Evolutionary conservation across 768 basidiomycete species (phyloP), one percentile per base, ranked within the genome.

Genomic region (Psilocybe cubensis): DNA sequence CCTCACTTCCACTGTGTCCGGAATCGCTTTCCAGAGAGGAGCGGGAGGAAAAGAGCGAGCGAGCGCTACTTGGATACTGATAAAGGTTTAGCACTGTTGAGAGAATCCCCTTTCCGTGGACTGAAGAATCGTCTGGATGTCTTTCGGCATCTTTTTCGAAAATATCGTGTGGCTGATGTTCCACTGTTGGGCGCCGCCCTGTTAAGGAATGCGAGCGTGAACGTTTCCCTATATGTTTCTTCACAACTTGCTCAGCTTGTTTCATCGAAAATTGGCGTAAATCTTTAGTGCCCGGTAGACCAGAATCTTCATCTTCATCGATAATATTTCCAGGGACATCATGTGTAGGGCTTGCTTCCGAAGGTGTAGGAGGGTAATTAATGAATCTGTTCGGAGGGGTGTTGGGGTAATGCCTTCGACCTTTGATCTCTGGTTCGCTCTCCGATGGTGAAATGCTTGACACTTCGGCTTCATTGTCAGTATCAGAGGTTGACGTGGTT

Each of bases 51-150:
- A 35, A 38, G 17, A 27, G 44, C 9, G 64, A 52, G 29, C 17
- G 14, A 52, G 47, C 46, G 29, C 29, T 21, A 18, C 60, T 58
- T 3, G 52, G 51, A 24, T 58, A 48, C 17, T 60, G 61, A 65
- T 91, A 89, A 21, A 91, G 76, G 18, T 86, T 78, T 43, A 92
- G 73, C 38, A 92, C 69, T 1, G 88, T 78, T 2, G 87, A 85
- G 4, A 92, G 76, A 5, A 92, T 82, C 14, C 89, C 87, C 10
- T 77, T 78, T 0, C 75, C 79, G 3, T 68, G 59, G 4, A 62
- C 54, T 9, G 64, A 63, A 49, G 49, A 42, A 7, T 51, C 55
- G 12, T 35, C 57, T 7, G 28, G 27, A 17, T 41, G 33, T 43
- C 57, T 62, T 51, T 74, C 71, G 11, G 60, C 58, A 56, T 69